Percentiles rank a stretch among this genome's conserved stretches.
These are phyloP conservation scores for Sclerotiophoma versabilis DNA, from an alignment of 2,329 filamentous ascomycete genomes.

Conservation along the genomic window DNA sequence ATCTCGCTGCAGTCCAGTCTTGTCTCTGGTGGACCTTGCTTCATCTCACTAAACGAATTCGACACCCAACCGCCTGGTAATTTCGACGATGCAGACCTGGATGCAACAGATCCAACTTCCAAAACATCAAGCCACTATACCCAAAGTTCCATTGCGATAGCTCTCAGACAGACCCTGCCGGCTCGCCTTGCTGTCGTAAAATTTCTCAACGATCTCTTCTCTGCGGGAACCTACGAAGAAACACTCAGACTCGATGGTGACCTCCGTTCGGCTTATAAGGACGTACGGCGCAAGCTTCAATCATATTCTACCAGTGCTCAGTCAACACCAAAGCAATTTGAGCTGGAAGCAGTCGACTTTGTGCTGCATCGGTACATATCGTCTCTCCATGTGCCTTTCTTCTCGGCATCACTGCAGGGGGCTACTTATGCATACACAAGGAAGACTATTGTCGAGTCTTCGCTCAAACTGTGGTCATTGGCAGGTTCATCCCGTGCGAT, in stretches of 20 bases:
- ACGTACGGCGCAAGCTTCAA: slow-evolving; percentile 27
- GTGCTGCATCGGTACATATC: slow-evolving; percentile 39
- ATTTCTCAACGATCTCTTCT: slow-evolving; percentile 37
- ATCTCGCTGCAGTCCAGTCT: slow-evolving; percentile 49
- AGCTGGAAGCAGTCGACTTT: slow-evolving; percentile 32
- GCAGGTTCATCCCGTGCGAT: slow-evolving; percentile 9
- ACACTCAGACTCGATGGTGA: slow-evolving; percentile 35
- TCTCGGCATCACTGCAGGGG: slow-evolving; percentile 28
- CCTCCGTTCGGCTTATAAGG: slow-evolving; percentile 30
- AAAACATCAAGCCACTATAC: slow-evolving; percentile 42
- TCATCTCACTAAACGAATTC: slow-evolving; percentile 47
- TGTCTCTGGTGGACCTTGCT: slow-evolving; percentile 44
- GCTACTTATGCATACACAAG: slow-evolving; percentile 37
- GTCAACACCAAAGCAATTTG: slow-evolving; percentile 17
- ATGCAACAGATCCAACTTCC: slow-evolving; percentile 31
- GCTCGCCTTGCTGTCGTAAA: slow-evolving; percentile 47
- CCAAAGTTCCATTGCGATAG: slow-evolving; percentile 46
- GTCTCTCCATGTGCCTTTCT: slow-evolving; percentile 37
- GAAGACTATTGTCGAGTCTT: slow-evolving; percentile 35
- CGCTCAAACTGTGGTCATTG: slow-evolving; percentile 37
- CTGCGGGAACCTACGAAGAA: slow-evolving; percentile 35
- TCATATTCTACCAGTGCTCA: background rate
- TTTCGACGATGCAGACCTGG: slow-evolving; percentile 52
- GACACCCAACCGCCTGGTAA: slow-evolving; percentile 50
- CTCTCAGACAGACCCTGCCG: slow-evolving; percentile 48